A percentile compares a stretch with the other conserved stretches of the same genome.
These are phyloP conservation scores for Boletus reticulatus DNA, from an alignment of 768 basidiomycete genomes.

Conservation along the genomic window DNA sequence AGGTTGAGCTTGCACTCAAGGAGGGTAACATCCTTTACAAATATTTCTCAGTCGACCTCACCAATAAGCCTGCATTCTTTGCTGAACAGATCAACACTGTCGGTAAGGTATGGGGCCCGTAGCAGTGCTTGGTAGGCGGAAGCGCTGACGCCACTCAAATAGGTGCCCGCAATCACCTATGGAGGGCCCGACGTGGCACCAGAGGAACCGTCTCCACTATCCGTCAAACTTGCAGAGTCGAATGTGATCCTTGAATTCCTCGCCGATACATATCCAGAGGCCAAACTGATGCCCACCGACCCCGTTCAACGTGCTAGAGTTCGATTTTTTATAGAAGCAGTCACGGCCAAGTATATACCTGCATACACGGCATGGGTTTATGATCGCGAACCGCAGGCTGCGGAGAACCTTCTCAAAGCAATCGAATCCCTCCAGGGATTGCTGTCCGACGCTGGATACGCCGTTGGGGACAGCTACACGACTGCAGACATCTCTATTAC, in stretches of 20 bases:
- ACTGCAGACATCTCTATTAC: slow-evolving; percentile 58
- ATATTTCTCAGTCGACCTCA: slow-evolving; percentile 52
- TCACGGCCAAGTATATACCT: slow-evolving; percentile 42
- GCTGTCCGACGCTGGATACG: slow-evolving; percentile 43
- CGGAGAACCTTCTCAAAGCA: slow-evolving; percentile 33
- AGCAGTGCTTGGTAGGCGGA: not conserved
- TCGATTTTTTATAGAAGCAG: slow-evolving; percentile 58
- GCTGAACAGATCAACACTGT: slow-evolving; percentile 58
- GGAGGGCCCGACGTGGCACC: slow-evolving; percentile 55
- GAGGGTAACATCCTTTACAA: slow-evolving; percentile 50
- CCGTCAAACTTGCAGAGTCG: slow-evolving; percentile 61
- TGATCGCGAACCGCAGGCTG: slow-evolving; percentile 38
- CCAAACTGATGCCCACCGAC: slow-evolving; percentile 47
- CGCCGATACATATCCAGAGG: slow-evolving; percentile 50
- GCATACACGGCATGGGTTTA: slow-evolving; percentile 35
- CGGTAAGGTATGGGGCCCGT: slow-evolving; percentile 47
- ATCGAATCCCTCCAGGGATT: slow-evolving; percentile 49
- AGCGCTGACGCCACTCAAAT: not conserved
- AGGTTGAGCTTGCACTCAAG: slow-evolving; percentile 58
- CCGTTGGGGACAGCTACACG: slow-evolving; percentile 45
- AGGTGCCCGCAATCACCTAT: slow-evolving; percentile 54
- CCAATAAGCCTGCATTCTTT: slow-evolving; percentile 67
- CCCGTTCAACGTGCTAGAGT: slow-evolving; percentile 53
- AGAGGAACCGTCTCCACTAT: slow-evolving; percentile 54
- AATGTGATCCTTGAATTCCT: slow-evolving; percentile 62